Conservation (phyloP, 345 rosid species). For the Syzygium jambos region DNA sequence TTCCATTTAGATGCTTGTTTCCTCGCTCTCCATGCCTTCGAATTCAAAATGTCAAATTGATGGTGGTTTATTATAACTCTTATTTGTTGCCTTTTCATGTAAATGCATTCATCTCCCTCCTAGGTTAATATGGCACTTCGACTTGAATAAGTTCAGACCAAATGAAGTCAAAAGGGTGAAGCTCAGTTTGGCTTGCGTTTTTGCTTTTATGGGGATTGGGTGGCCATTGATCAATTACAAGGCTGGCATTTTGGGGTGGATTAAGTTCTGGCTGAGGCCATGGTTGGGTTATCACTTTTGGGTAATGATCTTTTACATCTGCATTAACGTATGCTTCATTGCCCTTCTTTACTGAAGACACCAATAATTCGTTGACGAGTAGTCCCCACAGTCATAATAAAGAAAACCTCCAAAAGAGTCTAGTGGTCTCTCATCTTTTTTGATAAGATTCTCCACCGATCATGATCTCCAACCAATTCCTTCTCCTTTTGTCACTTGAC, state of each 20-base stretch:
- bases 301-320: constrained; percentile 19
- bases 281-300: constrained; percentile 91
- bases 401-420: not conserved
- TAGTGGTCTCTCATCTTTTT: not conserved
- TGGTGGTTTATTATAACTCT: not conserved
- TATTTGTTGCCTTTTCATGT: not conserved
- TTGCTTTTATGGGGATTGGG: not conserved
- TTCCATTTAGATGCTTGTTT: not conserved
- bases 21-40: not conserved
- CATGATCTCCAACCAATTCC: no score
- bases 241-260: constrained; percentile 74
- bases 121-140: constrained; percentile 70
- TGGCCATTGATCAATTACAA: constrained; percentile 77
- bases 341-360: not conserved
- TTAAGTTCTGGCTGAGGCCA: constrained; percentile 87
- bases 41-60: not conserved
- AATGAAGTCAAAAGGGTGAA: constrained; percentile 66
- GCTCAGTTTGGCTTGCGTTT: constrained; percentile 82
- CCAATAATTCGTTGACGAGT: not conserved
- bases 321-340: not conserved
- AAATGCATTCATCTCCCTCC: not conserved
- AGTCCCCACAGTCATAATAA: not conserved
- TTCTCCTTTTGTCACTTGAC: no score
- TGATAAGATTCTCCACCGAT: no score
- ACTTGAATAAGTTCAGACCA: constrained; percentile 66